These are phyloP conservation scores for Podospora pseudocomata DNA, from an alignment of 495 filamentous ascomycete genomes.

Conservation along the genomic window DNA sequence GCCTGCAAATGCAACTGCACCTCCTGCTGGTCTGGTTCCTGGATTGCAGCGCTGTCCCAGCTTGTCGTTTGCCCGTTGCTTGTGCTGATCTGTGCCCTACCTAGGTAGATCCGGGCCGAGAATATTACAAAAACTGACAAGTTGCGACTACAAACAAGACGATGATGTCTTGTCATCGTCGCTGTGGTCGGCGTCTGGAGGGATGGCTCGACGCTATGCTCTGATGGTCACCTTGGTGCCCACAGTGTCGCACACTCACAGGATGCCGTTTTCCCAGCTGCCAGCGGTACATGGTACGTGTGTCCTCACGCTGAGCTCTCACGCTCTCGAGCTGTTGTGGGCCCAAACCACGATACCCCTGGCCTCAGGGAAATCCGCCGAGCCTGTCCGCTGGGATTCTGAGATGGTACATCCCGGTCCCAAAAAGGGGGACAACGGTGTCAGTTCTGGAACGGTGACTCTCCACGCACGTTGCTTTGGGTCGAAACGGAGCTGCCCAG, in stretches of 20 bases:
- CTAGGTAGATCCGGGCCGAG: background rate
- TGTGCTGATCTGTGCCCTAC: slow-evolving; percentile 4
- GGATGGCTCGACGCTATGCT: slow-evolving; percentile 6
- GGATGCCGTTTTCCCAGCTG: slow-evolving; percentile 19
- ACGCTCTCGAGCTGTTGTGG: slow-evolving; percentile 3
- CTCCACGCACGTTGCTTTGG: slow-evolving; percentile 15
- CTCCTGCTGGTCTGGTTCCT: slow-evolving; percentile 3
- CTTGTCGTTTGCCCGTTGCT: background rate
- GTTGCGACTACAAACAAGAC: slow-evolving; percentile 2
- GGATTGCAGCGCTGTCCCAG: slow-evolving; percentile 2
- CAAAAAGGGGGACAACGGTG: slow-evolving; percentile 21
- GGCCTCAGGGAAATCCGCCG: slow-evolving; percentile 25
- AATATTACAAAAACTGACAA: background rate
- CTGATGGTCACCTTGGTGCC: slow-evolving; percentile 6
- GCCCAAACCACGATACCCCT: slow-evolving; percentile 18
- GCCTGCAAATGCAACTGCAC: slow-evolving; percentile 4
- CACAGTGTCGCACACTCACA: slow-evolving; percentile 15
- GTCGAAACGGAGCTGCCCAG: slow-evolving; percentile 27
- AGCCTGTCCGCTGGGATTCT: slow-evolving; percentile 24
- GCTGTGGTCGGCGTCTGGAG: background rate
- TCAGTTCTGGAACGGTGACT: slow-evolving; percentile 18
- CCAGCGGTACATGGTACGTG: slow-evolving; percentile 10
- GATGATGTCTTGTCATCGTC: background rate
- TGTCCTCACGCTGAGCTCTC: slow-evolving; percentile 7
- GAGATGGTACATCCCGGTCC: slow-evolving; percentile 26